Evolutionary conservation across 768 basidiomycete species (phyloP), one percentile per base, ranked within the genome.

Genomic region (Podaxis mareebaensis): DNA sequence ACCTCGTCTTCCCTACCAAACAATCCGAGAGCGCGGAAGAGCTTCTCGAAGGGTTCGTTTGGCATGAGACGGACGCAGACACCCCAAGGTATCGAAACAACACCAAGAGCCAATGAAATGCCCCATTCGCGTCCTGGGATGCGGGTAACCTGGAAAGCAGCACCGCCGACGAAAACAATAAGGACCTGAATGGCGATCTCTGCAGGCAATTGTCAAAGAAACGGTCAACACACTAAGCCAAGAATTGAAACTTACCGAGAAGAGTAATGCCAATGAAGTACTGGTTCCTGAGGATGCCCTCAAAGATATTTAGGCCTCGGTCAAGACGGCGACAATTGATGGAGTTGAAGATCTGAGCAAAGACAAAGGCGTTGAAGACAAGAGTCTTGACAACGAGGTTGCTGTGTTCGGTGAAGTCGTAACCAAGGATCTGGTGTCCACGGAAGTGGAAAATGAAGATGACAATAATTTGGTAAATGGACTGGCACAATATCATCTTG

Each of bases 311-410:
- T 64, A 95, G 80, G 55, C 86, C 85, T 64, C 83, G 86, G 70
- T 98, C 96, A 52, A 99, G 79, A 40, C 94, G 82, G 58, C 97
- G 83, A 68, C 91, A 93, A 72, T 98, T 99, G 74, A 98, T 74
- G 48, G 93, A 95, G 77, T 96, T 97, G 83, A 91, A 95, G 68
- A 99, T 95, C 75, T 99, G 97, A 30, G 93, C 92, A 72, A 98
- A 98, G 54, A 99, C 96, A 70, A 98, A 99, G n/a, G 89, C 85
- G 70, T 99, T 99, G 86, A 99, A 99, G 36, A 98, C 93, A 17
- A 99, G 79, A 0, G 96, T 95, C 70, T 89, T 87, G 24, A 96
- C 81, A 40, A 88, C 74, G 4, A 76, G 67, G 22, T 84, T 71
- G 52, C 81, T 74, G 4, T 81, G 64, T 12, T 72, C 68, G 40